A percentile compares a stretch with the other conserved stretches of the same genome.
Evolutionary conservation across 164 flowering plant species (phyloP).

Genomic region (Cinnamomum chago): DNA sequence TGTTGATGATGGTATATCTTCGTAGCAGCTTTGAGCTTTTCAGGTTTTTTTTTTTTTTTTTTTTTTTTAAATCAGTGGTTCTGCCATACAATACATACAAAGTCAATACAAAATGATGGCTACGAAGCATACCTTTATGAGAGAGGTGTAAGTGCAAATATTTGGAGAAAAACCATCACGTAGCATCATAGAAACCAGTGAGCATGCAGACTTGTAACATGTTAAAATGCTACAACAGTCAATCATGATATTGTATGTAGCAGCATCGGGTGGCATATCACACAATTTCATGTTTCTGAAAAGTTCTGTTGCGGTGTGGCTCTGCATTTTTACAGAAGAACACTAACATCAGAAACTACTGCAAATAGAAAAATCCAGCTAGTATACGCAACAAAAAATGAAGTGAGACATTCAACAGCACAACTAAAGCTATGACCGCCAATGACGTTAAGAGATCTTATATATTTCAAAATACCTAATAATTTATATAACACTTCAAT

Average conservation of each 20-base stretch:
- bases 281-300: slow-evolving; percentile 56
- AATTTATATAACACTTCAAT: too few relatives aligned
- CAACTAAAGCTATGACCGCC: background rate
- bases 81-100: background rate
- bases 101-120: background rate
- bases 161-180: slow-evolving; percentile 61
- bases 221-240: slow-evolving; percentile 55
- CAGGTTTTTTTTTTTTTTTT: too few relatives aligned
- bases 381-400: background rate
- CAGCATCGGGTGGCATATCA: slow-evolving; percentile 45
- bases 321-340: slow-evolving; percentile 41
- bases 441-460: background rate
- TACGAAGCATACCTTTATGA: slow-evolving; percentile 52
- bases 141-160: slow-evolving; percentile 48
- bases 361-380: background rate
- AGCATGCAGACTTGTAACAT: slow-evolving; percentile 62
- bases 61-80: too few relatives aligned
- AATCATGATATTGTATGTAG: slow-evolving; percentile 76
- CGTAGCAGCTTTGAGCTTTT: too few relatives aligned
- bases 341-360: background rate
- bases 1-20: too few relatives aligned
- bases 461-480: background rate
- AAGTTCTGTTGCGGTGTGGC: slow-evolving; percentile 42
- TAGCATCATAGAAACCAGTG: slow-evolving; percentile 72
- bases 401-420: background rate